Evolutionary conservation across 805 yeast genomes (phyloP), one percentile per base, ranked within the genome.

Genomic region (Hanseniaspora guilliermondii): DNA sequence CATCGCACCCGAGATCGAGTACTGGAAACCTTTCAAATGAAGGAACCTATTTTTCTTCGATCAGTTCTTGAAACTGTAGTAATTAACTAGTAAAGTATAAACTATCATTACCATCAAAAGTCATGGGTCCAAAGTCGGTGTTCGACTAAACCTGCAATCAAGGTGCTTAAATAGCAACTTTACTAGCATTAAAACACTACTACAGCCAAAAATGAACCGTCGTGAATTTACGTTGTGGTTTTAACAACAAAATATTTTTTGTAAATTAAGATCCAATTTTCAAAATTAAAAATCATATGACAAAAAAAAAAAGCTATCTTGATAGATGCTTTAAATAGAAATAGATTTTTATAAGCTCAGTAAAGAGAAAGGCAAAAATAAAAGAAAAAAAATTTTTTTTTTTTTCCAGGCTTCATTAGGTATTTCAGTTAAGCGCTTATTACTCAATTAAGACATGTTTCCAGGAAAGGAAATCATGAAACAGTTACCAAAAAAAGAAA

Each of bases 1-100:
- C 73, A 78, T 80, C 77, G 85, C 85, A 80, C 85, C 85, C 85
- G 75, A 80, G 85, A 80, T 73, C 77, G 69, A 70, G 76, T 65
- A 67, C 62, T 68, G 54, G 42, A 39, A 39, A 22, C 42, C 42
- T 39, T 22, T 39, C 27, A 1, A 17, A 22, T 39, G 30, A 22
- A 39, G 17, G 27, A 21, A 21, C 42, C 42, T 39, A 56, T 38
- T 61, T 72, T 60, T 80, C 83, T 80, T 79, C 84, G 78, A 82
- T 72, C 47, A 44, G 33, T 44, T 25, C 42, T 24, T 44, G 37
- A 16, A 37, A 30, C 17, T 19, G 37, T 19, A 32, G 47, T n/a
- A 44, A 44, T 30, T 44, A 32, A 25, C 25, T 27, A 21, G 33
- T 6, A 21, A 44, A 19, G 22, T 30, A 45, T 49, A 35, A 38